Evolutionary conservation across 2,329 filamentous ascomycete genomes (phyloP), one percentile per base, ranked within the genome.

Genomic region (Xylaria multiplex): DNA sequence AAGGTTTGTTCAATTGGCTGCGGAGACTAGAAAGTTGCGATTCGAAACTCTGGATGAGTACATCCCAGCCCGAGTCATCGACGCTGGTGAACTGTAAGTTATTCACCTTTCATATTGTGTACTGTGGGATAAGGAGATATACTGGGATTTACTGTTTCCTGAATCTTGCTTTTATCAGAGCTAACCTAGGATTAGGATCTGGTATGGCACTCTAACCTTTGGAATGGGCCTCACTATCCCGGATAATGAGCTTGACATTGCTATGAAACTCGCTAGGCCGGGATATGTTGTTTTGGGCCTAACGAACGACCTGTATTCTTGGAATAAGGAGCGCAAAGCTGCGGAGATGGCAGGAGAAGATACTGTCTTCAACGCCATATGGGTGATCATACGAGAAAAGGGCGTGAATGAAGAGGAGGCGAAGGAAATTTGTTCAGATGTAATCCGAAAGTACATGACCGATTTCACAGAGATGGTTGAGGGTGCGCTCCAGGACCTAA

Each of bases 241-340:
- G 6, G 71, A 76, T 0, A 48, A 76, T 2, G 79, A 81, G 42
- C 37, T 71, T 9, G 72, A 76, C 0, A 55, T 74, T 3, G 74
- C 71, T 40, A 70, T 62, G 27, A 45, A 74, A 58, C 69, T 79
- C 0, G 66, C 68, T 22, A 54, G 59, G 42, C 74, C 77, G 6
- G 77, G 69, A 1, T 78, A 69, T 16, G 62, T 67, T 7, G 72
- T 71, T 8, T 45, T 76, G 9, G 70, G 70, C 6, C 73, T 81
- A 6, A 72, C 70, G 13, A 82, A 81, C 61, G 79, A 81, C 66
- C 68, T 82, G 3, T 80, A 73, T 58, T 81, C 79, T 0, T 80
- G 71, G 69, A 64, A 75, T 6, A 79, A 79, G 56, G 77, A 80
- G 58, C 60, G 60, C 19, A 65, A 75, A 16, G 78, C 70, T 2